phyloP scores from a whole-genome alignment of 768 basidiomycete genomes.

The Leccinum imitatum region DNA sequence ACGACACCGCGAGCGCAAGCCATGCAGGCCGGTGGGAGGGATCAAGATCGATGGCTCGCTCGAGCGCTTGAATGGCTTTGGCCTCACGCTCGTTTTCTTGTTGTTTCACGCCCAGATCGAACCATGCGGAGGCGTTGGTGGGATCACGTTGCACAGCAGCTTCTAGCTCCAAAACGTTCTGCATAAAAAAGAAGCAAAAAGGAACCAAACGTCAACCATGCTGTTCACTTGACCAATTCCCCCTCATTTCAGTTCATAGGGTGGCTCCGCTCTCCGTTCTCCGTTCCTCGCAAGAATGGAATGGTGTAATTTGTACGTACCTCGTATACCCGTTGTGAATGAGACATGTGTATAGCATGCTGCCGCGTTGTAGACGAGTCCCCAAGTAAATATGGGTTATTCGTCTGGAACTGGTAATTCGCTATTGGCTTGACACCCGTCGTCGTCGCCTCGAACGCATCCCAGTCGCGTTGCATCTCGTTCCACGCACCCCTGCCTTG shows the following conservation, averaged over 20 bases:
- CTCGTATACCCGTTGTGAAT: conserved; percentile 35
- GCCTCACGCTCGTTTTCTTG: conserved; percentile 97
- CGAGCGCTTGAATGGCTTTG: conserved; percentile 83
- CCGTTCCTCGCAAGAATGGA: conserved; percentile 16
- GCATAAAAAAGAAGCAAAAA: conserved; percentile 19
- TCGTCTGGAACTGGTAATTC: conserved; percentile 69
- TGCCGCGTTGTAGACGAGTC: conserved; percentile 53
- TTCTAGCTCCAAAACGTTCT: conserved; percentile 89
- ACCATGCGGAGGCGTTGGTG: conserved; percentile 76
- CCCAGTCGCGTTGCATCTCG: conserved; percentile 74
- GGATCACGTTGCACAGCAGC: conserved; percentile 83
- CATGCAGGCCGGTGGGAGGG: conserved; percentile 75
- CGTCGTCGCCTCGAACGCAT: conserved; percentile 72
- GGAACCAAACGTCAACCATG: conserved; percentile 18
- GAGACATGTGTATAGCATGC: conserved; percentile 37
- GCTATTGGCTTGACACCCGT: conserved; percentile 57
- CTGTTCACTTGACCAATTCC: conserved; percentile 2
- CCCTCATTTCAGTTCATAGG: neutral
- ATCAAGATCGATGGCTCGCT: conserved; percentile 78
- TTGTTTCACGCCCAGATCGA: conserved; percentile 90
- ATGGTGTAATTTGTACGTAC: conserved; percentile 30
- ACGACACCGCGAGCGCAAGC: conserved; percentile 87
- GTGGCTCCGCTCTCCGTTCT: conserved; percentile 9
- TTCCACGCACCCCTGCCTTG: conserved; percentile 51
- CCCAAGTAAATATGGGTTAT: conserved; percentile 76